Conservation (phyloP, 805 yeast species). For the Vanderwaltozyma verrucispora region DNA sequence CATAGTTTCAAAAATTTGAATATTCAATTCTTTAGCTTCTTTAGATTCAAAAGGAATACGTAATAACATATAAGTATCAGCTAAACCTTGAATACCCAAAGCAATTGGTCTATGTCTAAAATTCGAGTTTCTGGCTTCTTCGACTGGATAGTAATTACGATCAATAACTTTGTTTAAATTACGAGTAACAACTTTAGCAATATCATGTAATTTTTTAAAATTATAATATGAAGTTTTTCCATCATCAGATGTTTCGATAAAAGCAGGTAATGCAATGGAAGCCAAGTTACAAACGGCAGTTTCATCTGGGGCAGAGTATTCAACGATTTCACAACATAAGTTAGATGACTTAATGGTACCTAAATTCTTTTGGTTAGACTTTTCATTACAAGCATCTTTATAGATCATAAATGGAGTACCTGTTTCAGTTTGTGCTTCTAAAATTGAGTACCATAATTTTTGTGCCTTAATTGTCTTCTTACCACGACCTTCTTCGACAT, state of each 20-base stretch:
- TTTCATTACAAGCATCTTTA: slow-evolving; percentile 82
- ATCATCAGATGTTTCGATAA: slow-evolving; percentile 41
- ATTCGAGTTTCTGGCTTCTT: slow-evolving; percentile 65
- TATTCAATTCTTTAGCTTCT: slow-evolving; percentile 65
- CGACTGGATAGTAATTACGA: slow-evolving; percentile 74
- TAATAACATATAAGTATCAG: slow-evolving; percentile 74
- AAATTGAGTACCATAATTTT: slow-evolving; percentile 79
- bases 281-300: slow-evolving; percentile 94
- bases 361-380: slow-evolving; percentile 83
- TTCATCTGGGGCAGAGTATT: slow-evolving; percentile 85
- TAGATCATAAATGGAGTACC: slow-evolving; percentile 93
- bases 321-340: slow-evolving; percentile 89
- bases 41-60: slow-evolving; percentile 80
- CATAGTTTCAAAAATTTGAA: slow-evolving; percentile 87
- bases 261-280: slow-evolving; percentile 80
- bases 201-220: slow-evolving; percentile 63
- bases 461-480: slow-evolving; percentile 68
- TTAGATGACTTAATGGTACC: slow-evolving; percentile 91
- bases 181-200: slow-evolving; percentile 65
- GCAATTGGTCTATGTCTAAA: slow-evolving; percentile 86
- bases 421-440: slow-evolving; percentile 91
- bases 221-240: slow-evolving; percentile 45
- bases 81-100: slow-evolving; percentile 96
- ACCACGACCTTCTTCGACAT: slow-evolving; percentile 62
- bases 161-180: slow-evolving; percentile 81